These are phyloP conservation scores for Annulohypoxylon moriforme DNA, from an alignment of 495 filamentous ascomycete genomes.

Conservation along the genomic window DNA sequence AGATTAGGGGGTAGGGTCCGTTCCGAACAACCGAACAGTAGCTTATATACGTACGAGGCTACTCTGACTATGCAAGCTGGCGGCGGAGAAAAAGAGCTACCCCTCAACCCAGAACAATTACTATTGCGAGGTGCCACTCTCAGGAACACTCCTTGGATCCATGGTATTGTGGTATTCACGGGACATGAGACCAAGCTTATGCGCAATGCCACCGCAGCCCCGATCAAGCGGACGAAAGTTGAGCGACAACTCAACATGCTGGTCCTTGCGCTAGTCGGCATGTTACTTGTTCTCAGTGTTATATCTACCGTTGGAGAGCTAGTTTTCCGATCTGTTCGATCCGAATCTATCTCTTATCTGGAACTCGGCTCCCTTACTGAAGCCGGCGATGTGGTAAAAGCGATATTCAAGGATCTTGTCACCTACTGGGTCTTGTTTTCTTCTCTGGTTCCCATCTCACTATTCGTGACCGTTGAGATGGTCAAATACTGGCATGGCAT, in stretches of 20 bases:
- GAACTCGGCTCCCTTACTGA: conserved; percentile 62
- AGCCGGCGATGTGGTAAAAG: conserved; percentile 68
- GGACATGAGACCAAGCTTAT: conserved; percentile 99
- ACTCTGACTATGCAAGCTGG: conserved; percentile 93
- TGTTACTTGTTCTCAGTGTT: conserved; percentile 85
- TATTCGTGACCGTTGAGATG: conserved; percentile 97
- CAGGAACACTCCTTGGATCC: conserved; percentile 97
- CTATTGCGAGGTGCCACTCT: conserved; percentile 93
- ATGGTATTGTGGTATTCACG: conserved; percentile 96
- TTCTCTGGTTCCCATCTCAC: conserved; percentile 93
- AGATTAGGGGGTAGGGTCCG: conserved; percentile 85
- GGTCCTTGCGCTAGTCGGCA: conserved; percentile 87
- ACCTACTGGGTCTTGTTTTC: conserved; percentile 99
- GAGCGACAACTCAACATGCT: conserved; percentile 93
- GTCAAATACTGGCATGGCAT: conserved; percentile 99
- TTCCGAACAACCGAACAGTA: conserved; percentile 98
- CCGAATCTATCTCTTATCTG: conserved; percentile 74
- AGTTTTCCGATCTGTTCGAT: conserved; percentile 72
- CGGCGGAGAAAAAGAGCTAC: conserved; percentile 90
- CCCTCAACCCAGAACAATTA: conserved; percentile 73
- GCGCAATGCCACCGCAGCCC: conserved; percentile 96
- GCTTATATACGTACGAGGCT: conserved; percentile 97
- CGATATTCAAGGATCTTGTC: conserved; percentile 94
- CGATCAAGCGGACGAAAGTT: conserved; percentile 96
- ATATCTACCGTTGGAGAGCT: conserved; percentile 93